Conservation (phyloP, 2,329 filamentous ascomycete species). For the Fusarium verrucosum region DNA sequence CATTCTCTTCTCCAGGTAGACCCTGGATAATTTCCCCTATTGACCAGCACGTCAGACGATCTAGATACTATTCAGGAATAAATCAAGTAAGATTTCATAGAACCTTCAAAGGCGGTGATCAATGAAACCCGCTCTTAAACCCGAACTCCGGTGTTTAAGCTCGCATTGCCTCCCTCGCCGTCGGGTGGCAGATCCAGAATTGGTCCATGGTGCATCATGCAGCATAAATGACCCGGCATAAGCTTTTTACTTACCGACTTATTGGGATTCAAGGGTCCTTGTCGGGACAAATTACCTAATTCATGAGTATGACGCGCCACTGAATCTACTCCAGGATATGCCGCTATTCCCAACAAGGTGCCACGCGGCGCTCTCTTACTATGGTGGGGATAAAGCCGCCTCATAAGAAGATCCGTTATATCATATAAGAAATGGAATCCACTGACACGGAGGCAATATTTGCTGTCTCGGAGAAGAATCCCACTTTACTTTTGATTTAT, state of each 20-base stretch:
- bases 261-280: not conserved
- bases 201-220: not conserved
- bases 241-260: accelerated
- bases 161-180: not conserved
- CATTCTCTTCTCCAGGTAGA: not conserved
- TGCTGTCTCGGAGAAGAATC: accelerated
- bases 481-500: not conserved
- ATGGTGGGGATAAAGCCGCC: not conserved
- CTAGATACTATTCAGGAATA: not conserved
- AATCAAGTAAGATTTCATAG: accelerated
- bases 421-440: not conserved
- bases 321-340: slow-evolving; percentile 1
- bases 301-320: not conserved
- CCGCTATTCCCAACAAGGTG: slow-evolving; percentile 20
- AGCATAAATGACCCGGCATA: accelerated
- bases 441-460: accelerated
- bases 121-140: accelerated
- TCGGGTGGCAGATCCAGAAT: not conserved
- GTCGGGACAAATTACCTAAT: not conserved
- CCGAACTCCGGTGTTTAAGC: not conserved
- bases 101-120: accelerated
- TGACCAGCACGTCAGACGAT: not conserved
- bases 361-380: slow-evolving; percentile 8
- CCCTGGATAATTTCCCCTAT: not conserved
- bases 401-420: not conserved